Base-by-base conservation (phyloP, 768 basidiomycete species). In the Dentipellis sp. region DNA sequence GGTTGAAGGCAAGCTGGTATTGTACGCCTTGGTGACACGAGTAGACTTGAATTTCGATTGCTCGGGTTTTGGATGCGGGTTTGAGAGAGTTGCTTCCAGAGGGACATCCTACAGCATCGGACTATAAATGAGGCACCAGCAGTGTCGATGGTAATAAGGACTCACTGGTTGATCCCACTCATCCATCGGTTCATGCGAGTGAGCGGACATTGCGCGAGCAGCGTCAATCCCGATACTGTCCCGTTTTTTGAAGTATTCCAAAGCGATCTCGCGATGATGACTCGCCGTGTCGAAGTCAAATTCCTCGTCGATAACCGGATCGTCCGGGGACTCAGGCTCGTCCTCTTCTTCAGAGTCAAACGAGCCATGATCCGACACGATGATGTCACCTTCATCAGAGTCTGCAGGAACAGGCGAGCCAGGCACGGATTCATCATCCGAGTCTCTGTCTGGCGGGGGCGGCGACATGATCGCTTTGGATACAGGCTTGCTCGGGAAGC, bases 241-340 rank as follows among this genome's bases (percentile, higher is more conserved):
- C 50, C 86, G 80, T 65, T 82, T 86, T 59, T 75, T 70, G 66
- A 84, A 75, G 64, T 91, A 91, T 60, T 82, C 82, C 42, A 90
- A 63, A 16, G 84, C 82, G 60, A 91, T 77, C 66, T 90, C 88
- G 29, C 87, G 82, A 60, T 89, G 85, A 62, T 86, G 85, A 52
- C 74, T 78, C 21, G 80, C 84, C 50, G 72, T 74, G 60, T 88
- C 81, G 35, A 82, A 69, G 62, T 88, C 83, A 22, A 75, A 72
- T 42, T 75, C 78, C 42, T 83, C 79, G 50, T 75, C 78, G 11
- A 77, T 73, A 50, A 71, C 57, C 2, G 70, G 69, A 23, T 72
- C 77, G n/a, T 76, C 75, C 2, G 46, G 38, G 0, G 38, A 22
- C 8, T 58, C 59, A n/a, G 56, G 60, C 39, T 61, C 61, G 50